Evolutionary conservation across 495 filamentous ascomycete species (phyloP), one percentile per base, ranked within the genome.

Genomic region (Neurospora intermedia): DNA sequence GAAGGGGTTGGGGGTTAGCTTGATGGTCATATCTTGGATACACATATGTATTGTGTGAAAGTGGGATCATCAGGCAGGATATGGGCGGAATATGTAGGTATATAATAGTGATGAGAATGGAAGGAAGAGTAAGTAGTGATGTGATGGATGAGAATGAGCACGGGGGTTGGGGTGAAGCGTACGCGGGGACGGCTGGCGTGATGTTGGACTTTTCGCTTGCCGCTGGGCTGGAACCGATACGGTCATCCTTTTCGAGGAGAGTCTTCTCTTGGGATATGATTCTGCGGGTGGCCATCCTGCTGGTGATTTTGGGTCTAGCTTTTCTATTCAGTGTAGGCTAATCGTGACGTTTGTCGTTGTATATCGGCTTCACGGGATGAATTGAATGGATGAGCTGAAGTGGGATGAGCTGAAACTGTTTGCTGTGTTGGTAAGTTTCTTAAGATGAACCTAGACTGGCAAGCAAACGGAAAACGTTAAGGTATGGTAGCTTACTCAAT

Each of bases 131-230:
- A 20, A 15, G 5, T 4, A 20, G 20, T 48, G 46, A 54, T 54
- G 48, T 66, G 70, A 62, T 59, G 39, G 69, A 59, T 39, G 59
- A 73, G 42, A 45, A 70, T 39, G 62, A 31, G 35, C 38, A 69
- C 41, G 43, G 18, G 13, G 16, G 16, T 43, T 62, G 20, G 75
- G 46, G 70, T 9, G 16, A 43, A 69, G 86, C 89, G 80, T 83
- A 94, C 92, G 85, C 85, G 45, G 93, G 92, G 43, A 96, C 92
- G 43, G 90, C 91, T 62, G 92, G 89, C 18, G 91, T 73, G 71
- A 85, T 87, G 79, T 82, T 82, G 48, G 85, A 85, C 70, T 85
- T 85, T 73, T 84, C 80, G 10, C 72, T 70, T n/a, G 79, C 72
- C 38, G 76, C 76, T 2, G 82, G 72, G 75, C 77, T 82, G 59